phyloP scores from a whole-genome alignment of 768 basidiomycete species.

The Psilocybe cyanescens region DNA sequence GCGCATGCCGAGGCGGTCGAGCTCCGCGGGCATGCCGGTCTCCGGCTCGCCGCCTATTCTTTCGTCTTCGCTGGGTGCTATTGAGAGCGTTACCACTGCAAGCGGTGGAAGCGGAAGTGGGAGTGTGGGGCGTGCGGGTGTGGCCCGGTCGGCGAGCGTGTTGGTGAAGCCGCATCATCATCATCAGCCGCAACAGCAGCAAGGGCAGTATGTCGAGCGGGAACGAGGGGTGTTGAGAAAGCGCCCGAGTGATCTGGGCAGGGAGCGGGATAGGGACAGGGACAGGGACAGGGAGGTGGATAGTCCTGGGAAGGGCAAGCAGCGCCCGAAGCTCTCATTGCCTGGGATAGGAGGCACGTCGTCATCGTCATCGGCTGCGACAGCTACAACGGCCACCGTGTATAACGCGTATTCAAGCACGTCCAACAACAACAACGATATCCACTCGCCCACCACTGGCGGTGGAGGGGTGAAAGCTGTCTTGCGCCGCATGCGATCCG shows the following conservation, averaged over 20 bases:
- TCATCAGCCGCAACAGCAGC: not conserved
- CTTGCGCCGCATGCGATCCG: constrained; percentile 36
- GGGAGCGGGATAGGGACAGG: not conserved
- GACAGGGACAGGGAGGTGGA: not conserved
- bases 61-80: not conserved
- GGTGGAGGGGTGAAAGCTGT: constrained; percentile 20
- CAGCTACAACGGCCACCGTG: not conserved
- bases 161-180: not conserved
- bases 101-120: not conserved
- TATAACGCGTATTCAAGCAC: not conserved
- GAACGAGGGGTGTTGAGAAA: constrained; percentile 9
- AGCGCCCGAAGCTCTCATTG: constrained; percentile 35
- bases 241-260: constrained; percentile 4
- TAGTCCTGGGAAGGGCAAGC: not conserved
- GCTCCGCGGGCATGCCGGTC: constrained; percentile 3
- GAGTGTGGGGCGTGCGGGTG: not conserved
- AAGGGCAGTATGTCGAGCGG: not conserved
- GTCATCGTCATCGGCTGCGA: constrained; percentile 2
- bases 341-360: not conserved
- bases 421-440: not conserved
- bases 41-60: not conserved
- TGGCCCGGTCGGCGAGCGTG: not conserved
- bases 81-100: not conserved
- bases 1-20: constrained; percentile 13
- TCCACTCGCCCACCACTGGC: not conserved